Conservation (phyloP, 345 rosid species). For the Cardiospermum halicacabum region DNA sequence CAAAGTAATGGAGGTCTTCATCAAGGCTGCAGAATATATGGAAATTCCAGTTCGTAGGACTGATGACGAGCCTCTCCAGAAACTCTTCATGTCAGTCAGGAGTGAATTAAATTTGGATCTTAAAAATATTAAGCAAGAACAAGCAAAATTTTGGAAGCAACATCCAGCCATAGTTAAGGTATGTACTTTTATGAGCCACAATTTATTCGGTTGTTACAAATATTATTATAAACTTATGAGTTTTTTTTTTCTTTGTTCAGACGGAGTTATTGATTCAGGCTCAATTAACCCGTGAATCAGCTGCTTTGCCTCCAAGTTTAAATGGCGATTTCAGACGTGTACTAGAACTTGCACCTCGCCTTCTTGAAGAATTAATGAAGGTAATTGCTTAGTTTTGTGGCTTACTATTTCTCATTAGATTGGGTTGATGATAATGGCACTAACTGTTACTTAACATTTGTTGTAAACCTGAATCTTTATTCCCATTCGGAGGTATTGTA, state of each 20-base stretch:
- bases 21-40: conserved; percentile 93
- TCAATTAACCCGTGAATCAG: conserved; percentile 78
- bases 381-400: conserved; percentile 28
- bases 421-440: neutral
- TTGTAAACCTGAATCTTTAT: neutral
- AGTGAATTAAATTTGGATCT: conserved; percentile 94
- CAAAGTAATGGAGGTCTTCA: conserved; percentile 98
- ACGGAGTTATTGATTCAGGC: conserved; percentile 98
- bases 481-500: neutral
- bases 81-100: conserved; percentile 90
- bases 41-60: conserved; percentile 97
- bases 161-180: conserved; percentile 98
- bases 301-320: conserved; percentile 73
- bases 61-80: conserved; percentile 94
- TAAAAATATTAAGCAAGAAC: conserved; percentile 98
- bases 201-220: conserved; percentile 1
- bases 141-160: conserved; percentile 98
- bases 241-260: conserved; percentile 34
- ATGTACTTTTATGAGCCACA: conserved; percentile 13
- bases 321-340: conserved; percentile 75
- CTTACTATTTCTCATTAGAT: neutral
- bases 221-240: conserved; percentile 8
- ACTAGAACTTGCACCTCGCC: conserved; percentile 93
- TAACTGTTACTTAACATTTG: conserved; percentile 6
- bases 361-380: conserved; percentile 95